A percentile compares a stretch with the other conserved stretches of the same genome.
phyloP scores from a whole-genome alignment of 2,329 filamentous ascomycete genomes.

The Xylariaceae sp. region DNA sequence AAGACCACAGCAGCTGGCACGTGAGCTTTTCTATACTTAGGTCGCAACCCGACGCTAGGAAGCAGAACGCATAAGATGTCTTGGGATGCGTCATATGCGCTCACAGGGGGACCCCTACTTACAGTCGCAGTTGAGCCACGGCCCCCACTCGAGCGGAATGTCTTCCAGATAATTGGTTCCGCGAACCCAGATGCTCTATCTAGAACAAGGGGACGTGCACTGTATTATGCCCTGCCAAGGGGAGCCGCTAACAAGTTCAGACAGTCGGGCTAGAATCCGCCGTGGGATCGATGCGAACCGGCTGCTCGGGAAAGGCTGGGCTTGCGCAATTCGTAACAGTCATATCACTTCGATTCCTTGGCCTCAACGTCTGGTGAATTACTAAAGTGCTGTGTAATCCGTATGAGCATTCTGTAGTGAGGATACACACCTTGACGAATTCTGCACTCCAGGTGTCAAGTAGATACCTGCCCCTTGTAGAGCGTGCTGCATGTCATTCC shows the following conservation, averaged over 20 bases:
- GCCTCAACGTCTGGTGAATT: not conserved
- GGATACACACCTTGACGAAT: too few species aligned
- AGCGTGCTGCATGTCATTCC: not conserved
- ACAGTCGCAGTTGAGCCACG: too few species aligned
- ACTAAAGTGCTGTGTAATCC: not conserved
- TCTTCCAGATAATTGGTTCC: too few species aligned
- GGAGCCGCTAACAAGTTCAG: not conserved
- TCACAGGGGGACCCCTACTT: not conserved
- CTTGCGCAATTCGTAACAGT: not conserved
- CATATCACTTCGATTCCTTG: slow-evolving; percentile 1
- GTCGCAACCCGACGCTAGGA: too few species aligned
- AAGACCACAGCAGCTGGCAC: not conserved
- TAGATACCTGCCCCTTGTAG: not conserved
- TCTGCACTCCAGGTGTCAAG: not conserved
- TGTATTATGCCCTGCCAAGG: too few species aligned
- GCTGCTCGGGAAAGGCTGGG: slow-evolving; percentile 16
- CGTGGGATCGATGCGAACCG: slow-evolving; percentile 10
- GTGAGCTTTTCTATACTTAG: not conserved
- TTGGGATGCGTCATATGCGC: not conserved
- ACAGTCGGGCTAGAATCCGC: slow-evolving; percentile 4
- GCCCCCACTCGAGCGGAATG: too few species aligned
- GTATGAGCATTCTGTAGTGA: too few species aligned
- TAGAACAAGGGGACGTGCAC: too few species aligned
- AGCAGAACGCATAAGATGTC: too few species aligned
- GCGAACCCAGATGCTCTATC: too few species aligned